Evolutionary conservation across 768 basidiomycete genomes (phyloP).

Genomic region (Termitomyces sp.): DNA sequence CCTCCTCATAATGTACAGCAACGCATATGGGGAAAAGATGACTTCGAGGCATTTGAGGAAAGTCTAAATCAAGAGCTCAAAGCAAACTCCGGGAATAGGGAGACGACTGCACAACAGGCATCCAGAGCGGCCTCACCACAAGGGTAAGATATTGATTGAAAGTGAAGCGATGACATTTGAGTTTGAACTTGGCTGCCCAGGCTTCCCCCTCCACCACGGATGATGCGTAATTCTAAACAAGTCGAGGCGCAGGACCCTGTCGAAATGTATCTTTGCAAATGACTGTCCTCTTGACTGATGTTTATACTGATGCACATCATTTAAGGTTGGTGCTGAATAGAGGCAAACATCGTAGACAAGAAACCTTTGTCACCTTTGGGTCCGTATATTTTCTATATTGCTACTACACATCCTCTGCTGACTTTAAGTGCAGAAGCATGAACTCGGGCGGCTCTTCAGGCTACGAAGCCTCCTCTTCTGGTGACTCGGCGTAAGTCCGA

Average conservation of each 20-base stretch:
- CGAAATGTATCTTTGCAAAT: not conserved
- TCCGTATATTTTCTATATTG: not conserved
- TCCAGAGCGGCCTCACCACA: not conserved
- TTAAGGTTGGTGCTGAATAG: not conserved
- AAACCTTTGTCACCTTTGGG: not conserved
- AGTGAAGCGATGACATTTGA: not conserved
- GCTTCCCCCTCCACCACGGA: not conserved
- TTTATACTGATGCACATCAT: not conserved
- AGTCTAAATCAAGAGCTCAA: not conserved
- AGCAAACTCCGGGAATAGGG: not conserved
- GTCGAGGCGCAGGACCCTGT: not conserved
- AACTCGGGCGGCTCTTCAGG: not conserved
- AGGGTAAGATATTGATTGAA: not conserved
- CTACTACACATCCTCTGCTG: not conserved
- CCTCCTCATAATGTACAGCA: not conserved
- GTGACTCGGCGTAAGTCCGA: not conserved
- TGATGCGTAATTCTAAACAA: not conserved
- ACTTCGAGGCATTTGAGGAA: not conserved
- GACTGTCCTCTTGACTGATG: not conserved
- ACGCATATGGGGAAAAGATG: not conserved
- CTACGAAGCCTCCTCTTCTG: not conserved
- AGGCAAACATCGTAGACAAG: not conserved
- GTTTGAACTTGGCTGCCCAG: not conserved
- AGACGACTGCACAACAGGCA: not conserved
- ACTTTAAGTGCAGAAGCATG: not conserved